phyloP scores from a whole-genome alignment of 2,329 filamentous ascomycete species.

The Fusarium virguliforme region DNA sequence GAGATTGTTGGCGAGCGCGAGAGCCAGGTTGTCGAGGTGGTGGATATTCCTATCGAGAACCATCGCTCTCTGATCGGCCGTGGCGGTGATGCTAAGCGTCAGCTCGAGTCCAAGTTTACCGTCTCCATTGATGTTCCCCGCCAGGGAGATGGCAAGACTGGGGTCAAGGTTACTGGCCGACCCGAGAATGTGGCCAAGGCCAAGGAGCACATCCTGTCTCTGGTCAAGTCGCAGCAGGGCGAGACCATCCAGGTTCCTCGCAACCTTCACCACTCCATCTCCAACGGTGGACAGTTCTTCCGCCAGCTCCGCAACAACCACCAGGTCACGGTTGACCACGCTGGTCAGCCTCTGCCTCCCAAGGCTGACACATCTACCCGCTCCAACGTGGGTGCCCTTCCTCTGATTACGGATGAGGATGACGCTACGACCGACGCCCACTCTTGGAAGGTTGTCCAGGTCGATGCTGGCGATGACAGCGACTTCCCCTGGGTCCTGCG shows the following conservation, averaged over 20 bases:
- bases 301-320: constrained; percentile 88
- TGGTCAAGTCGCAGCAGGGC: constrained; percentile 89
- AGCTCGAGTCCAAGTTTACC: constrained; percentile 88
- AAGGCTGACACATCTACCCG: constrained; percentile 73
- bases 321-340: constrained; percentile 93
- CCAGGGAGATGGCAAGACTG: constrained; percentile 86
- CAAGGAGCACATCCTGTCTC: constrained; percentile 84
- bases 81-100: constrained; percentile 88
- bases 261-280: constrained; percentile 85
- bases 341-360: constrained; percentile 81
- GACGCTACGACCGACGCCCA: constrained; percentile 76
- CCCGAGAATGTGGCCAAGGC: constrained; percentile 86
- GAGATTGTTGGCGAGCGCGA: constrained; percentile 87
- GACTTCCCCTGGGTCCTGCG: constrained; percentile 92
- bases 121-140: constrained; percentile 93
- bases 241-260: constrained; percentile 90
- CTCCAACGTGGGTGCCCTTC: constrained; percentile 76
- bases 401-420: constrained; percentile 93
- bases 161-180: constrained; percentile 87
- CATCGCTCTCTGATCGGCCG: constrained; percentile 93
- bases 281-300: constrained; percentile 95
- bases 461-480: constrained; percentile 72
- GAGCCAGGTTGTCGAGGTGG: constrained; percentile 81
- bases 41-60: constrained; percentile 91
- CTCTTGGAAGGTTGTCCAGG: constrained; percentile 87